Evolutionary conservation across 306 rosid genomes (phyloP).

Genomic region (Lathyrus oleraceus): DNA sequence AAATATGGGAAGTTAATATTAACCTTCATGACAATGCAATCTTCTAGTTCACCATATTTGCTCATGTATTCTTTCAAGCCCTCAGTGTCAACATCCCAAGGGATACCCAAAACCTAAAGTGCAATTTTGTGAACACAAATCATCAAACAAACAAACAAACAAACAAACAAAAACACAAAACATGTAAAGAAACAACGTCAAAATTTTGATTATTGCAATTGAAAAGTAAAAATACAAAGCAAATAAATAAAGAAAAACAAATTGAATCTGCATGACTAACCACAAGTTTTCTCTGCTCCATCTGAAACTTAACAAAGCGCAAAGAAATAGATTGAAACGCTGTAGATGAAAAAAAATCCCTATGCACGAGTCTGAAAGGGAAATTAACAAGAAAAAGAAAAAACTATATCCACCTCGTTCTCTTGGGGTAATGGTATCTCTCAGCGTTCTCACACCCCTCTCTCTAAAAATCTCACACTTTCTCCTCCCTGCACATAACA

Average conservation of each 20-base stretch:
- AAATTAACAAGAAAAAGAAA: conserved; percentile 19
- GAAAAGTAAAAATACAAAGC: background rate
- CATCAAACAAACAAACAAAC: background rate
- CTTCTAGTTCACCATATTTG: conserved; percentile 86
- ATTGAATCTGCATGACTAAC: conserved; percentile 46
- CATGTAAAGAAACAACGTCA: background rate
- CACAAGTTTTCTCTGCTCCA: conserved; percentile 97
- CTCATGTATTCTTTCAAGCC: conserved; percentile 82
- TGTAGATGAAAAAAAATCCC: conserved; percentile 45
- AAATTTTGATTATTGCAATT: background rate
- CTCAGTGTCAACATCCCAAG: conserved; percentile 86
- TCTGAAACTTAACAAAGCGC: conserved; percentile 26
- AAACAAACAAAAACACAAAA: background rate
- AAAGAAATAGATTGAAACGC: conserved; percentile 17
- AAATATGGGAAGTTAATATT: conserved; percentile 16
- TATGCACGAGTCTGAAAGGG: conserved; percentile 14
- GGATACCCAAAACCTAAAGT: conserved; percentile 74
- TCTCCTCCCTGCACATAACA: conserved; percentile 83
- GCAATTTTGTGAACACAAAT: conserved; percentile 18
- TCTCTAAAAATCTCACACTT: conserved; percentile 88
- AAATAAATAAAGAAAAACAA: conserved; percentile 17
- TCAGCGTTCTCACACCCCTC: conserved; percentile 66
- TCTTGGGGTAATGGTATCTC: conserved; percentile 17
- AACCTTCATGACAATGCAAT: conserved; percentile 95
- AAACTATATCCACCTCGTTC: conserved; percentile 47